Evolutionary conservation across 2,329 filamentous ascomycete genomes (phyloP), one percentile per base, ranked within the genome.

Genomic region (Myriosclerotinia scirpicola): DNA sequence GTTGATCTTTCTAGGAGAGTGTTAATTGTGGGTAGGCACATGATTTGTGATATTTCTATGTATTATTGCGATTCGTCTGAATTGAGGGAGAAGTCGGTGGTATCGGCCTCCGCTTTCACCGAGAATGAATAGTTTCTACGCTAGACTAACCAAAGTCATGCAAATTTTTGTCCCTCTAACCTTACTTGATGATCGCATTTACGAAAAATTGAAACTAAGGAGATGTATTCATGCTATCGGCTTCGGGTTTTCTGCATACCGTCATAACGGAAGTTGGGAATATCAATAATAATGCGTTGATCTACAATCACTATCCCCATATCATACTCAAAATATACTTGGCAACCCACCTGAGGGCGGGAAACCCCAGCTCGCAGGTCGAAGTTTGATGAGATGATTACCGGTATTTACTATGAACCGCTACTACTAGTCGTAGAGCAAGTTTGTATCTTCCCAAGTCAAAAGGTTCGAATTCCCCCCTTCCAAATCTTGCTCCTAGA

Each of bases 101-200:
- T 48, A 36, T 60, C 56, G 56, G 56, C 56, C 30, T 60, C 30
- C 56, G 56, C 56, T 36, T 60, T 48, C 56, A 36, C 56, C 56
- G 56, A 48, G 30, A 36, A 48, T 36, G 26, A 36, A 20, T n/a
- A n/a, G 26, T 7, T 34, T 34, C 20, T 44, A 44, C 14, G 42
- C 42, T 44, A 44, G 5, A 8, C 55, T 30, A n/a, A 36, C 20
- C 42, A 48, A n/a, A 38, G 34, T 60, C 42, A 48, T 52, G 58
- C 20, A 50, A 50, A 26, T 17, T 6, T 5, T n/a, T 26, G 2
- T 26, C 44, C 34, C 42, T 50, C 44, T 50, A 38, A 60, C 56
- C 56, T 12, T 7, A 60, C 44, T 36, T 17, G 34, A 38, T 22
- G 20, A 61, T 38, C 14, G 58, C 58, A 61, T 38, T 38, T 7